phyloP scores from a whole-genome alignment of 2,329 filamentous ascomycete species.

The Epicoccum sorghinum region DNA sequence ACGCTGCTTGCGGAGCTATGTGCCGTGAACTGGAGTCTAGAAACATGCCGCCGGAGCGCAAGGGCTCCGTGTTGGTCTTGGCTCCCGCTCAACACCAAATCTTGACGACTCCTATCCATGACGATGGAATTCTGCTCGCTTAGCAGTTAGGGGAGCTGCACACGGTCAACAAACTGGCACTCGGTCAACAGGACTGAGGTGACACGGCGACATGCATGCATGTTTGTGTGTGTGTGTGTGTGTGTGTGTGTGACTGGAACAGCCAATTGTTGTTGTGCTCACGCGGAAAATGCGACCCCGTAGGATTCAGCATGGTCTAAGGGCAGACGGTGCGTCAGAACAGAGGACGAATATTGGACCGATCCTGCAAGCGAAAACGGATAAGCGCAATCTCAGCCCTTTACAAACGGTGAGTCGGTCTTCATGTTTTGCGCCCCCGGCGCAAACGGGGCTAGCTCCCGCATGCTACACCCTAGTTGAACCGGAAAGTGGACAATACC shows the following conservation, averaged over 20 bases:
- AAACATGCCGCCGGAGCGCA: constrained; percentile 5
- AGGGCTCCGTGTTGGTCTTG: constrained; percentile 9
- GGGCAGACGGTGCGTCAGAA: background rate
- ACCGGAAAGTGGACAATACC: constrained; percentile 8
- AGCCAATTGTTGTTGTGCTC: constrained; percentile 3
- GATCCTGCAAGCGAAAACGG: constrained; percentile 2
- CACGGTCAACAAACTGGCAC: background rate
- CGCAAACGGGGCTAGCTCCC: constrained; percentile 14
- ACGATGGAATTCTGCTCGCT: background rate
- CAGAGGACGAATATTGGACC: constrained; percentile 16
- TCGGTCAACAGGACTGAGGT: background rate
- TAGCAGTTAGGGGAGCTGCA: constrained; percentile 2
- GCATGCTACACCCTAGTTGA: constrained; percentile 9
- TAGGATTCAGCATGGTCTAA: background rate
- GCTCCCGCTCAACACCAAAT: constrained; percentile 7
- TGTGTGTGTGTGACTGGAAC: background rate
- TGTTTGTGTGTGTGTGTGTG: background rate
- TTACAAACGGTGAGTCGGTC: constrained; percentile 6
- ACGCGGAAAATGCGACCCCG: background rate
- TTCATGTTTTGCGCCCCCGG: constrained; percentile 10
- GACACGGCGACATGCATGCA: background rate
- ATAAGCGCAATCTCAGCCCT: constrained; percentile 11
- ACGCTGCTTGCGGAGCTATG: constrained; percentile 3
- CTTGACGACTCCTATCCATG: constrained; percentile 3
- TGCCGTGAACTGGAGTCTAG: constrained; percentile 1